These are phyloP conservation scores for Trichoderma endophyticum DNA, from an alignment of 2,329 filamentous ascomycete genomes.

Conservation along the genomic window DNA sequence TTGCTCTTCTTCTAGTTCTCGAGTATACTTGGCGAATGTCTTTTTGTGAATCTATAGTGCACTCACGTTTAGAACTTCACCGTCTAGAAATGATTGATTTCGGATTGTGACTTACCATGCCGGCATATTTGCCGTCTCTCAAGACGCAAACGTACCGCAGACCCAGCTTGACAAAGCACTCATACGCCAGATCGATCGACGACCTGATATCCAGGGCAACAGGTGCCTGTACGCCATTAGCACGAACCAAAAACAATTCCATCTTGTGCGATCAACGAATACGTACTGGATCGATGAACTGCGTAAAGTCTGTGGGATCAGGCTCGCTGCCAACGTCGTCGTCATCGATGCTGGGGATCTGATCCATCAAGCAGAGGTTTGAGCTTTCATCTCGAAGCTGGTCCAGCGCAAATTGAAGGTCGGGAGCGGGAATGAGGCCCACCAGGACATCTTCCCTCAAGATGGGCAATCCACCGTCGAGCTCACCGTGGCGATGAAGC, in stretches of 20 bases:
- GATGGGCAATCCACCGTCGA: constrained; percentile 89
- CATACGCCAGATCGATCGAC: constrained; percentile 92
- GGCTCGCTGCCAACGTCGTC: constrained; percentile 54
- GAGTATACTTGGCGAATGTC: constrained; percentile 90
- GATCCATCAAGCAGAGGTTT: constrained; percentile 77
- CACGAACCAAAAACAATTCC: neutral
- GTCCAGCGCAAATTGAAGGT: constrained; percentile 90
- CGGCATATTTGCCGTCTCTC: constrained; percentile 78
- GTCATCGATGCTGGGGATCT: constrained; percentile 61
- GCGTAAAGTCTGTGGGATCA: constrained; percentile 81
- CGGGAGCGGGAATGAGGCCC: constrained; percentile 88
- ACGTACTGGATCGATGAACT: constrained; percentile 80
- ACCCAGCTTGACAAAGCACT: constrained; percentile 93
- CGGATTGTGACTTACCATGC: constrained; percentile 62
- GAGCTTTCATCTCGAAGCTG: constrained; percentile 71
- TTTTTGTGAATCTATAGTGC: constrained; percentile 78
- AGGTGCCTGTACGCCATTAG: constrained; percentile 59
- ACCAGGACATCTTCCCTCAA: constrained; percentile 75
- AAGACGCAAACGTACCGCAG: constrained; percentile 89
- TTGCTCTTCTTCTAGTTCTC: constrained; percentile 65
- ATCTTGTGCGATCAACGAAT: neutral
- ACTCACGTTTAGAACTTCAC: neutral
- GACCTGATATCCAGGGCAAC: constrained; percentile 83
- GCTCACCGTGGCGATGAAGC: constrained; percentile 79
- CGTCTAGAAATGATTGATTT: neutral